Evolutionary conservation across 768 basidiomycete genomes (phyloP).

Genomic region (Hysterangium stoloniferum): DNA sequence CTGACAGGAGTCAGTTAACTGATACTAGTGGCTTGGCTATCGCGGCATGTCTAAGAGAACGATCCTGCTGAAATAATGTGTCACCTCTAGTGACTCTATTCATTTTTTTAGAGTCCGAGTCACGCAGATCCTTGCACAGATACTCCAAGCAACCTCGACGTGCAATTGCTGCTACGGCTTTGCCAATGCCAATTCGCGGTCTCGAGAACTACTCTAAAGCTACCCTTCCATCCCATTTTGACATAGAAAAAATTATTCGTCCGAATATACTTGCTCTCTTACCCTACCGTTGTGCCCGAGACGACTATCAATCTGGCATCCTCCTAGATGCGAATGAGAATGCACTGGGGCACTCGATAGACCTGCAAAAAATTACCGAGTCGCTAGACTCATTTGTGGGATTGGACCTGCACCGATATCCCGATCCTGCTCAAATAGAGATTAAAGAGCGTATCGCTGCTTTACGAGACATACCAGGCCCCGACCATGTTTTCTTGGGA

Average conservation of each 20-base stretch:
- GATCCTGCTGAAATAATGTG: no score
- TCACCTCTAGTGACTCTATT: no score
- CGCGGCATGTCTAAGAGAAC: no score
- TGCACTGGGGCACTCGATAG: constrained; percentile 79
- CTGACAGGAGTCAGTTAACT: no score
- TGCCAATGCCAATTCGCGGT: constrained; percentile 63
- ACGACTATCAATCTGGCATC: constrained; percentile 88
- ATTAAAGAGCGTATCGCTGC: constrained; percentile 72
- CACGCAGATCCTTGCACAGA: no score
- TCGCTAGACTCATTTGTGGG: constrained; percentile 33
- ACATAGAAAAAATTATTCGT: constrained; percentile 77
- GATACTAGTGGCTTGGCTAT: no score
- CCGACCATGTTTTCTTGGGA: constrained; percentile 79
- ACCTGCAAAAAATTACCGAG: constrained; percentile 21
- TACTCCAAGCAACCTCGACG: no score
- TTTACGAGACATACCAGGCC: constrained; percentile 58
- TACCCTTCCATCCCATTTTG: constrained; percentile 69
- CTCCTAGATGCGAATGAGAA: constrained; percentile 98
- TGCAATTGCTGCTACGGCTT: no score
- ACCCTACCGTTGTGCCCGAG: constrained; percentile 93
- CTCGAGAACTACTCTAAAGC: constrained; percentile 37
- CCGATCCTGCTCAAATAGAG: constrained; percentile 76
- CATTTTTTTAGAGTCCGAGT: no score
- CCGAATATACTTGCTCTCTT: constrained; percentile 88
- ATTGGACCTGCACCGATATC: constrained; percentile 80